Evolutionary conservation across 768 basidiomycete species (phyloP).

Genomic region (Mycena vulgaris): DNA sequence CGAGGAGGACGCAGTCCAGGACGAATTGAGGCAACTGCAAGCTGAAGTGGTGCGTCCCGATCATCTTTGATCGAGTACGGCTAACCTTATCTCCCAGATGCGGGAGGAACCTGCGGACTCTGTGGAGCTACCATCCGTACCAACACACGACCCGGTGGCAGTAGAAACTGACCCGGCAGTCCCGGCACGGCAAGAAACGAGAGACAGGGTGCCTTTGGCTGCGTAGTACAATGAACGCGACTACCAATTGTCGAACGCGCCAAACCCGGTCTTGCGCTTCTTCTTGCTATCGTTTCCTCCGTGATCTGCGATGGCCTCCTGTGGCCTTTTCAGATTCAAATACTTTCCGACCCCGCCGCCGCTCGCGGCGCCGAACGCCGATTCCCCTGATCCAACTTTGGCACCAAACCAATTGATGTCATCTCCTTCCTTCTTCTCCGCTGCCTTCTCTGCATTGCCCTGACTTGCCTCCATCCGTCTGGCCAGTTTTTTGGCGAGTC

Average conservation of each 20-base stretch:
- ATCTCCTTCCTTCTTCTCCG: constrained; percentile 74
- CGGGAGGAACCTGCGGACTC: constrained; percentile 46
- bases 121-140: constrained; percentile 69
- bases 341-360: constrained; percentile 87
- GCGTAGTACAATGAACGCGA: constrained; percentile 40
- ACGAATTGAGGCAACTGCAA: constrained; percentile 82
- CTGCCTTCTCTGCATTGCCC: constrained; percentile 45
- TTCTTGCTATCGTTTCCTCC: constrained; percentile 71
- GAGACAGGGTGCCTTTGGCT: constrained; percentile 52
- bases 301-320: constrained; percentile 41
- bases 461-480: constrained; percentile 64
- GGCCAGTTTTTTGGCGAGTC: constrained; percentile 85
- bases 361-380: constrained; percentile 47
- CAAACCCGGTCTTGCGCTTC: constrained; percentile 90
- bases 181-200: constrained; percentile 31
- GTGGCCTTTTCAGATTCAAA: constrained; percentile 69
- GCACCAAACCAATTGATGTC: constrained; percentile 91
- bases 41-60: constrained; percentile 66
- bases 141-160: constrained; percentile 59
- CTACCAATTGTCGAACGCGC: constrained; percentile 91
- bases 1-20: constrained; percentile 95
- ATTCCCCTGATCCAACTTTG: constrained; percentile 73
- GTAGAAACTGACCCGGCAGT: constrained; percentile 36
- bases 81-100: constrained; percentile 44
- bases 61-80: background rate